A percentile compares a stretch with the other conserved stretches of the same genome.
Conservation (phyloP, 331 rosid genomes). For the Arachis monticola region DNA sequence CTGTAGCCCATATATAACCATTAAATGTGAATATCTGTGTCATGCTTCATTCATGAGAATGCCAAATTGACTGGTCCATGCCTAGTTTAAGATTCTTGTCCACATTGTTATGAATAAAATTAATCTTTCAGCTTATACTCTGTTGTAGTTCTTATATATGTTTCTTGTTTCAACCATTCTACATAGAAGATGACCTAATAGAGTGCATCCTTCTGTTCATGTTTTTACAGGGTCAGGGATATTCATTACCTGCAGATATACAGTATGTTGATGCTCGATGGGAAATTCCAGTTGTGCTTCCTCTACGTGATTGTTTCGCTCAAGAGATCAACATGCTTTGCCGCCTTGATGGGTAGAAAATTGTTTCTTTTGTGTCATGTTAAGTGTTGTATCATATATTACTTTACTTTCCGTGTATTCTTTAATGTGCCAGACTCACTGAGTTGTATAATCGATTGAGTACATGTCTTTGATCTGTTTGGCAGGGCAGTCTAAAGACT, state of each 20-base stretch:
- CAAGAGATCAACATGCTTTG: conserved; percentile 84
- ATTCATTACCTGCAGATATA: conserved; percentile 84
- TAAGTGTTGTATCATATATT: background rate
- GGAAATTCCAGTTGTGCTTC: conserved; percentile 79
- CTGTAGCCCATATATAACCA: background rate
- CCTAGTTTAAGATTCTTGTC: conserved; percentile 7
- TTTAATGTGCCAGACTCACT: conserved; percentile 13
- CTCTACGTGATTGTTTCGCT: conserved; percentile 83
- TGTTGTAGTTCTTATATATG: conserved; percentile 1
- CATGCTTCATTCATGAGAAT: conserved; percentile 1
- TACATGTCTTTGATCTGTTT: conserved; percentile 45
- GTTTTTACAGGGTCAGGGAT: conserved; percentile 76
- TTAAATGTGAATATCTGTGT: background rate
- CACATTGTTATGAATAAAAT: background rate
- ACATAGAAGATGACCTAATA: background rate
- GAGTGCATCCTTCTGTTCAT: conserved; percentile 9
- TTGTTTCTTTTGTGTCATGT: background rate
- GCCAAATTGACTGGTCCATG: background rate
- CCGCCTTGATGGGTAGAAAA: conserved; percentile 64
- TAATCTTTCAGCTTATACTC: conserved; percentile 1
- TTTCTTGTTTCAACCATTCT: conserved; percentile 9
- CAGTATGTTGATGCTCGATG: conserved; percentile 89
- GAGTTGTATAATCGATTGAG: background rate
- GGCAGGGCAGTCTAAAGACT: conserved; percentile 96
- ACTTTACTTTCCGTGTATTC: too few species aligned